These are phyloP conservation scores for Ascochyta pisi DNA, from an alignment of 2,329 filamentous ascomycete species.

Conservation along the genomic window DNA sequence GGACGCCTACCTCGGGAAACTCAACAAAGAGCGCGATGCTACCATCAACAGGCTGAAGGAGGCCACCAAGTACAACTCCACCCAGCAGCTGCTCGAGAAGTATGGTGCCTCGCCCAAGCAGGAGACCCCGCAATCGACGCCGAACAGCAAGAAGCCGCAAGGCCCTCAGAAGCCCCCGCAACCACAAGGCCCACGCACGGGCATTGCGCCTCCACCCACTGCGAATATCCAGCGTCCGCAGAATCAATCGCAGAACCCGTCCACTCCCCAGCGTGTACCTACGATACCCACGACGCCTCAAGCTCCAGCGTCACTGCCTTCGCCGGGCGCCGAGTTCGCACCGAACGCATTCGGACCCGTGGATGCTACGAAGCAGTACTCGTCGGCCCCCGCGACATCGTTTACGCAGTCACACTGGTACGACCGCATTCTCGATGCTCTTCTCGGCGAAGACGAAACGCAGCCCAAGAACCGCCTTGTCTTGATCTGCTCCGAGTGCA, in stretches of 20 bases:
- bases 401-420: conserved; percentile 77
- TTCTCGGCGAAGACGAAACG: conserved; percentile 94
- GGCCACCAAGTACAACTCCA: conserved; percentile 95
- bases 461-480: conserved; percentile 88
- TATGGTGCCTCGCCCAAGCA: conserved; percentile 71
- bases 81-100: conserved; percentile 89
- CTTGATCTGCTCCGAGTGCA: conserved; percentile 81
- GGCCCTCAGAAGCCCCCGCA: conserved; percentile 37
- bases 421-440: conserved; percentile 87
- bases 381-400: conserved; percentile 46
- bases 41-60: conserved; percentile 95
- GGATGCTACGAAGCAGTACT: conserved; percentile 40
- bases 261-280: conserved; percentile 35
- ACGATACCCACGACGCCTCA: conserved; percentile 27
- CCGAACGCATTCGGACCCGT: conserved; percentile 68
- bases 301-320: conserved; percentile 29
- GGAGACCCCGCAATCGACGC: conserved; percentile 50
- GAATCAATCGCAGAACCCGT: conserved; percentile 34
- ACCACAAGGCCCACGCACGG: conserved; percentile 54
- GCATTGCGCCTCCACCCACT: conserved; percentile 66
- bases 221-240: conserved; percentile 64
- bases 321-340: conserved; percentile 68
- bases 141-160: conserved; percentile 39
- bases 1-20: conserved; percentile 72
- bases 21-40: conserved; percentile 78